Conservation (phyloP, 176 grass and related monocot species). For the Hsuehochloa calcarea region DNA sequence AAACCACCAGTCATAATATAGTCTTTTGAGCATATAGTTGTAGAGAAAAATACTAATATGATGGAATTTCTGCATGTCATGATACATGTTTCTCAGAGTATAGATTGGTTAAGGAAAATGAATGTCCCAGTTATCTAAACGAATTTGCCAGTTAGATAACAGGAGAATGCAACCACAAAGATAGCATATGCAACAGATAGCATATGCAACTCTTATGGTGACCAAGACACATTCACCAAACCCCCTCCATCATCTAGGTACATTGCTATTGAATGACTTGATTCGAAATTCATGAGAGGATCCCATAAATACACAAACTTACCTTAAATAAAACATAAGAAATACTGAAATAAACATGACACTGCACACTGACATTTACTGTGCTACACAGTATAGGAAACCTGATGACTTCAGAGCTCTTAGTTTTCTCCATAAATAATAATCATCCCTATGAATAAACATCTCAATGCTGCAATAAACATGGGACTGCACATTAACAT, state of each 20-base stretch:
- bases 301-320: neutral
- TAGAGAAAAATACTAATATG: neutral
- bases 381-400: neutral
- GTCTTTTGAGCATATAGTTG: neutral
- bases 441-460: neutral
- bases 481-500: neutral
- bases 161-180: neutral
- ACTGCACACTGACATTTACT: constrained; percentile 11
- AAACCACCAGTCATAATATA: no score
- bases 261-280: neutral
- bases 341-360: neutral
- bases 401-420: neutral
- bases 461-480: constrained; percentile 9
- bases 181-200: neutral
- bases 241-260: neutral
- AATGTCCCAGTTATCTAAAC: neutral
- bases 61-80: neutral
- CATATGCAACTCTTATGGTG: neutral
- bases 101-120: neutral
- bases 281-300: neutral
- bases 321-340: neutral
- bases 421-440: constrained; percentile 1
- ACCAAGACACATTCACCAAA: neutral
- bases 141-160: neutral
- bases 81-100: neutral